These are phyloP conservation scores for Podochytrium sp. DNA, from an alignment of 192 early-diverging fungal species.

Conservation along the genomic window DNA sequence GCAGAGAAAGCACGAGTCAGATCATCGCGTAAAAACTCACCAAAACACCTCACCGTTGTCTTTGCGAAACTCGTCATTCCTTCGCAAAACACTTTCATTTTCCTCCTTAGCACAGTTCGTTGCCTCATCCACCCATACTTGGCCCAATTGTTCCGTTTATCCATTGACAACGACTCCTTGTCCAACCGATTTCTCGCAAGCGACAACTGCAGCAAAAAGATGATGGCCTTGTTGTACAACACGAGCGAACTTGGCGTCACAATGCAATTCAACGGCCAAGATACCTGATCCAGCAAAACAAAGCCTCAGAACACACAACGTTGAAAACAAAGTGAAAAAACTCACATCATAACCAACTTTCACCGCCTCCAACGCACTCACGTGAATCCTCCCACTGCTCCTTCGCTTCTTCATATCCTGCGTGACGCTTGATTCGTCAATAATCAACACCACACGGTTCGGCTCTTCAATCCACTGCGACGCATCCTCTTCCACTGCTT, in stretches of 20 bases:
- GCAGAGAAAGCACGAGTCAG: not conserved
- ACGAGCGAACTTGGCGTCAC: not conserved
- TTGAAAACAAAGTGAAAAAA: not conserved
- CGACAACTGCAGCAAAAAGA: slow-evolving; percentile 26
- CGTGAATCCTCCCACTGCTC: not conserved
- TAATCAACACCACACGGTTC: not conserved
- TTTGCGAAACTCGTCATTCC: slow-evolving; percentile 19
- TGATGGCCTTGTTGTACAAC: slow-evolving; percentile 19
- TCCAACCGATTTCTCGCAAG: slow-evolving; percentile 21
- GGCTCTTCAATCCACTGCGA: slow-evolving; percentile 4
- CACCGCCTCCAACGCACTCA: not conserved
- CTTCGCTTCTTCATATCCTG: not conserved
- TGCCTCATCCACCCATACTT: slow-evolving; percentile 20
- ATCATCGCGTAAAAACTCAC: not conserved
- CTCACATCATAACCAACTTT: slow-evolving; percentile 28
- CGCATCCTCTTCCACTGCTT: not conserved
- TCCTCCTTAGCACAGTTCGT: slow-evolving; percentile 6
- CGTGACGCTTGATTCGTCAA: slow-evolving; percentile 2
- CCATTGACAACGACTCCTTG: slow-evolving; percentile 2
- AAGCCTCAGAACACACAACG: not conserved
- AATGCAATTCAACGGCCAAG: slow-evolving; percentile 28
- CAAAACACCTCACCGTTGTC: not conserved
- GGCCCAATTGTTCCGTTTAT: slow-evolving; percentile 7
- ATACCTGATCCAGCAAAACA: not conserved
- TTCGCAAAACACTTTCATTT: slow-evolving; percentile 30